Evolutionary conservation across 1,139 yeast species (phyloP).

Genomic region (Yamadazyma pseudoaaseri): DNA sequence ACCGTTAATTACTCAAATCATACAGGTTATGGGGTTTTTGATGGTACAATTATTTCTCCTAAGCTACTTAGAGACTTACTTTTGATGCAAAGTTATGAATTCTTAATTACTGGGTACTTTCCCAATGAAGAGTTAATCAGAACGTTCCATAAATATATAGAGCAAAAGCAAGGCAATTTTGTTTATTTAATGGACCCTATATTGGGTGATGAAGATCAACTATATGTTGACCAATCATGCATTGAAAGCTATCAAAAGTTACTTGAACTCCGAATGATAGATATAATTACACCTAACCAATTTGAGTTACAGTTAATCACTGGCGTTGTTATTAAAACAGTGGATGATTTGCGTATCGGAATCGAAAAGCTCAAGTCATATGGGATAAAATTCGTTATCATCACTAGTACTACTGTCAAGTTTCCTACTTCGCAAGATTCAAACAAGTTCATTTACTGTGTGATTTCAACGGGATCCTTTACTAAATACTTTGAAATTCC

Average conservation of each 20-base stretch:
- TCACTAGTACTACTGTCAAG: slow-evolving; percentile 42
- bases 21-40: slow-evolving; percentile 65
- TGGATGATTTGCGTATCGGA: slow-evolving; percentile 38
- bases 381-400: slow-evolving; percentile 58
- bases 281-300: slow-evolving; percentile 80
- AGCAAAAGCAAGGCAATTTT: neutral
- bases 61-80: slow-evolving; percentile 5
- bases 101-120: slow-evolving; percentile 35
- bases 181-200: slow-evolving; percentile 82
- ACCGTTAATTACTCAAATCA: slow-evolving; percentile 83
- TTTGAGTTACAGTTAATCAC: slow-evolving; percentile 76
- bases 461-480: slow-evolving; percentile 41
- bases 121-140: slow-evolving; percentile 23
- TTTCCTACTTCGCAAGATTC: slow-evolving; percentile 7
- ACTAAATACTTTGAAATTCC: slow-evolving; percentile 45
- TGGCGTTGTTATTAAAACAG: slow-evolving; percentile 7
- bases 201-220: slow-evolving; percentile 82
- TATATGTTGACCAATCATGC: slow-evolving; percentile 73
- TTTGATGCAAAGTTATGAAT: slow-evolving; percentile 9
- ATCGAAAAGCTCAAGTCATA: slow-evolving; percentile 33
- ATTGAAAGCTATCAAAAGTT: slow-evolving; percentile 59
- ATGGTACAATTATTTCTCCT: slow-evolving; percentile 12
- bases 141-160: neutral
- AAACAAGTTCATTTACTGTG: slow-evolving; percentile 43
- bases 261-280: slow-evolving; percentile 50